Conservation (phyloP, 2,329 filamentous ascomycete species). For the Geosmithia morbida region DNA sequence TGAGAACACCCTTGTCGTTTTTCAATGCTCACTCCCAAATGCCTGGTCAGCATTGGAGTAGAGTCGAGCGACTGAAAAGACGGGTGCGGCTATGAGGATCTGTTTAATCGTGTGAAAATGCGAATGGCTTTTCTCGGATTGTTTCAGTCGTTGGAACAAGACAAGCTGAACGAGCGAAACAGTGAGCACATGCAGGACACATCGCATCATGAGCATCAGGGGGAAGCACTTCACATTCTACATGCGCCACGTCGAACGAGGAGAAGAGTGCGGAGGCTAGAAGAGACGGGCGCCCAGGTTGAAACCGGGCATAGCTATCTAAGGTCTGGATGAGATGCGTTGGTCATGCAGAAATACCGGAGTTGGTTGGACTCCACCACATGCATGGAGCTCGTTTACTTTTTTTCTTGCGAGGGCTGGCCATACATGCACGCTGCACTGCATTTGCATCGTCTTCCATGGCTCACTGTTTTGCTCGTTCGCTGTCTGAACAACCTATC, state of each 20-base stretch:
- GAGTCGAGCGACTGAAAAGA: constrained; percentile 10
- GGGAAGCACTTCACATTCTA: background rate
- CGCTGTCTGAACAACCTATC: constrained; percentile 3
- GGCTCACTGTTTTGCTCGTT: constrained; percentile 4
- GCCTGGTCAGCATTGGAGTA: constrained; percentile 36
- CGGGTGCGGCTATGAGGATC: constrained; percentile 6
- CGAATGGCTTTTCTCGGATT: constrained; percentile 1
- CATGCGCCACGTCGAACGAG: background rate
- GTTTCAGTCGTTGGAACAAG: background rate
- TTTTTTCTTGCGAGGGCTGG: background rate
- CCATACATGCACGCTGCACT: background rate
- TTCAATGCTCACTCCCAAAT: constrained; percentile 18
- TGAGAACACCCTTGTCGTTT: constrained; percentile 40
- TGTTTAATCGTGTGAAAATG: background rate
- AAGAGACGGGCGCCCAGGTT: background rate
- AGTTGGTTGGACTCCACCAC: background rate
- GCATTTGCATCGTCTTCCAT: background rate
- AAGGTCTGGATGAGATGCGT: background rate
- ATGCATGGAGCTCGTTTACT: background rate
- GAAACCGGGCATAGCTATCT: background rate
- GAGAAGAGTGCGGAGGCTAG: background rate
- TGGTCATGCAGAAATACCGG: background rate
- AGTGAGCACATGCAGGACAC: constrained; percentile 25
- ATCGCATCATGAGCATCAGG: background rate
- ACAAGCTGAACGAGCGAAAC: constrained; percentile 31